A percentile compares a stretch with the other conserved stretches of the same genome.
These are phyloP conservation scores for Ganoderma lucidum DNA, from an alignment of 1,284 basidiomycete species.

Conservation along the genomic window DNA sequence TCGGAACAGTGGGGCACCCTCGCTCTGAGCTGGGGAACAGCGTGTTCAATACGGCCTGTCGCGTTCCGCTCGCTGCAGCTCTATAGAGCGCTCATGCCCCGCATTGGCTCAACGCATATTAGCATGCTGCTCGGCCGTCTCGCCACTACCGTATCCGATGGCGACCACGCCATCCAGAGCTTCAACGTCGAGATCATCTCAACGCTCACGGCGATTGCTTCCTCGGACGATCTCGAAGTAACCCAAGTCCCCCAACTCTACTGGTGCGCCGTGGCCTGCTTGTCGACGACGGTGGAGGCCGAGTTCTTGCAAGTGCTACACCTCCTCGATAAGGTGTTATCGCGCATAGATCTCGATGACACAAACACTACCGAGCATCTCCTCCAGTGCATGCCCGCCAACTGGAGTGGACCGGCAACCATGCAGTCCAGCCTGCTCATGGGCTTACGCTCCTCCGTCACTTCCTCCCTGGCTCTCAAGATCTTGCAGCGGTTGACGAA, in stretches of 20 bases:
- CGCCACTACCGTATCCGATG: constrained; percentile 84
- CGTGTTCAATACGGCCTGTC: constrained; percentile 85
- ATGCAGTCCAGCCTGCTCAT: constrained; percentile 82
- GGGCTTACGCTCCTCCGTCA: constrained; percentile 84
- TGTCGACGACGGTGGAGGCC: constrained; percentile 84
- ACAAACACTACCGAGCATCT: constrained; percentile 68
- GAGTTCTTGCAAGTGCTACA: constrained; percentile 81
- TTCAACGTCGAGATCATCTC: constrained; percentile 88
- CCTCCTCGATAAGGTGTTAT: constrained; percentile 76
- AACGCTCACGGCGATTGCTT: constrained; percentile 78
- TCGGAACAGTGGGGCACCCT: constrained; percentile 83
- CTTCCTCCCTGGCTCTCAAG: constrained; percentile 73
- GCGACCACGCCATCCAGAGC: constrained; percentile 79
- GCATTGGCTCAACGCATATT: constrained; percentile 77
- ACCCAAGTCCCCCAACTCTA: constrained; percentile 84
- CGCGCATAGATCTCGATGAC: constrained; percentile 79
- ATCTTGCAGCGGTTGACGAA: constrained; percentile 74
- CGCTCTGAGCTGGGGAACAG: constrained; percentile 87
- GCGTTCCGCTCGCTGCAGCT: constrained; percentile 92
- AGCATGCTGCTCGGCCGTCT: constrained; percentile 85
- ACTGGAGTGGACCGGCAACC: constrained; percentile 75
- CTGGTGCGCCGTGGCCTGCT: constrained; percentile 86
- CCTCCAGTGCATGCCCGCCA: constrained; percentile 71
- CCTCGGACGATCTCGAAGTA: constrained; percentile 63
- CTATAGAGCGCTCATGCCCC: constrained; percentile 86